Base-by-base conservation (phyloP, 768 basidiomycete genomes). In the Rhodotorula kratochvilovae region DNA sequence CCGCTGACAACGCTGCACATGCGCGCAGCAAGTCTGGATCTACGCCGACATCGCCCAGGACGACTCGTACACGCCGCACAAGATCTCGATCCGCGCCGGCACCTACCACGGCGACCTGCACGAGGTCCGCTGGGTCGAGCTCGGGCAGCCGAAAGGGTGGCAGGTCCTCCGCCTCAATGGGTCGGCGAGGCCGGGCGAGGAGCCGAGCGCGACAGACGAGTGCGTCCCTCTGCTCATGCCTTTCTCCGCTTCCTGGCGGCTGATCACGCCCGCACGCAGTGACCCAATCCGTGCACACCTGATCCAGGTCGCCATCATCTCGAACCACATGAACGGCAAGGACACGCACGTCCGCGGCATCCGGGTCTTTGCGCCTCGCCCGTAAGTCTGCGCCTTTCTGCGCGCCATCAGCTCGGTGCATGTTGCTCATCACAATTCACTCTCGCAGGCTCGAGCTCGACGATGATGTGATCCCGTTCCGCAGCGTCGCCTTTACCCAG, bases 281-380 rank as follows among this genome's bases (percentile, higher is more conserved):
- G 91, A 89, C 79, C 89, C 92, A 0, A 86, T 97, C 21, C 87
- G 89, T 73, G 90, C 91, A 4, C 93, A 95, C 77, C 86, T 97
- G 17, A 81, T 99, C 5, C 92, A 98, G 79, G 84, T 98, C 54
- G 88, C 94, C 68, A 86, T 99, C 60, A 84, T 92, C 23, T 87
- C 89, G 31, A 99, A 98, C 79, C 93, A 98, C 79, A 89, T 96
- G 88, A 97, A 94, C 76, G 96, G 96, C 12, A 98, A 98, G 79
- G 96, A 99, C 81, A 98, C 96, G 16, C 96, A 99, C 81, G 90
- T 99, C 27, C 87, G 96, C 21, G 94, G 95, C 7, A 81, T 98
- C 51, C 87, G 85, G 46, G 85, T 97, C n/a, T 86, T 92, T 64
- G 95, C 92, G 0, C 90, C 92, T 5, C 80, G 87, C 13, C 89